Evolutionary conservation across 2,329 filamentous ascomycete species (phyloP).

Genomic region (Penicillium sp.): DNA sequence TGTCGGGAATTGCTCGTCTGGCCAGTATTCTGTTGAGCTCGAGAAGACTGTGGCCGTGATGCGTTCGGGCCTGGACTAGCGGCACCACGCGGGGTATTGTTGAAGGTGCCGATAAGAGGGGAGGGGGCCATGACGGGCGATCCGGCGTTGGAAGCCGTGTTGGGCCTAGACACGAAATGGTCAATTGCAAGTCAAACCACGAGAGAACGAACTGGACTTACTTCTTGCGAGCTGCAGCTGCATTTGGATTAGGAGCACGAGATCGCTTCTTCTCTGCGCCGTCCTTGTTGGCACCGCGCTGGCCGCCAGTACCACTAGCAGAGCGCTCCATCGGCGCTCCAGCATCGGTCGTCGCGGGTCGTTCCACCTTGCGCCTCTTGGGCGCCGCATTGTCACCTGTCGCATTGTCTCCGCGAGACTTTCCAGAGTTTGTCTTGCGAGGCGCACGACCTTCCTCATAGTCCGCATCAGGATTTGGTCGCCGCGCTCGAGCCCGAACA

Average conservation of each 20-base stretch:
- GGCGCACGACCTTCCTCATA: constrained; percentile 63
- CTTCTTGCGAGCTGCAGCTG: constrained; percentile 69
- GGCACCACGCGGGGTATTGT: constrained; percentile 57
- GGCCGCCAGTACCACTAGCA: constrained; percentile 38
- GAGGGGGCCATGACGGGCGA: constrained; percentile 75
- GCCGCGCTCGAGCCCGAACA: constrained; percentile 72
- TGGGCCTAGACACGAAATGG: constrained; percentile 45
- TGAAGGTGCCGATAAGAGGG: constrained; percentile 68
- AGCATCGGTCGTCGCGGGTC: constrained; percentile 47
- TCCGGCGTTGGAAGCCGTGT: constrained; percentile 54
- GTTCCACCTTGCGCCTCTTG: constrained; percentile 83
- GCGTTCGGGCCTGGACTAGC: constrained; percentile 62
- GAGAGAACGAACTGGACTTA: constrained; percentile 45
- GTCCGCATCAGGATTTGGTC: constrained; percentile 74
- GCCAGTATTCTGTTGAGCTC: constrained; percentile 74
- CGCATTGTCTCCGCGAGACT: constrained; percentile 45
- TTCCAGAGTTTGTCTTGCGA: constrained; percentile 61
- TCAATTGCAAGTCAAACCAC: constrained; percentile 10
- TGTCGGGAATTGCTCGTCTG: constrained; percentile 59
- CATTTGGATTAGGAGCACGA: constrained; percentile 69
- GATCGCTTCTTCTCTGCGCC: constrained; percentile 70
- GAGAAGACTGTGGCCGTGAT: constrained; percentile 66
- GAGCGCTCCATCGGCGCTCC: constrained; percentile 43
- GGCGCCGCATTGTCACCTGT: constrained; percentile 35
- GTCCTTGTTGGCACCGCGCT: constrained; percentile 56